Conservation (phyloP, 2,329 filamentous ascomycete genomes). For the Colletotrichum sp. region DNA sequence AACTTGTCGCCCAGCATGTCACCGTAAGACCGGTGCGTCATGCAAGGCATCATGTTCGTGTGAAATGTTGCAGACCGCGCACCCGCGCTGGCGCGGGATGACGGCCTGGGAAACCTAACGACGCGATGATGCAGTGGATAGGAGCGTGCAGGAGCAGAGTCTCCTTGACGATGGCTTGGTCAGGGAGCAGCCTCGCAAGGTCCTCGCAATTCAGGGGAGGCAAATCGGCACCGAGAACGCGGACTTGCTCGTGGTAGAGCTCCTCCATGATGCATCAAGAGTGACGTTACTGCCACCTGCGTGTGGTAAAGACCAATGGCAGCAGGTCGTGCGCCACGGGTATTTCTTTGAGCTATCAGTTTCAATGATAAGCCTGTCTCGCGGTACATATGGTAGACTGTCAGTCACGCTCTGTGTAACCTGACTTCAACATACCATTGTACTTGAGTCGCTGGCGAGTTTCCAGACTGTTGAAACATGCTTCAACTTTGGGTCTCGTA, state of each 20-base stretch:
- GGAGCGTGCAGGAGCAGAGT: constrained; percentile 90
- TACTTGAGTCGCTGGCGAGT: background rate
- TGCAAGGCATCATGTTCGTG: too few species aligned
- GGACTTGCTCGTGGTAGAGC: constrained; percentile 81
- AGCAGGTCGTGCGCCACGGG: background rate
- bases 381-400: background rate
- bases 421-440: background rate
- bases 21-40: too few species aligned
- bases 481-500: background rate
- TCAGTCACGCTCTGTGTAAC: background rate
- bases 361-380: background rate
- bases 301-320: background rate
- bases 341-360: background rate
- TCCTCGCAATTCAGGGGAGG: constrained; percentile 79
- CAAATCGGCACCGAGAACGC: constrained; percentile 74
- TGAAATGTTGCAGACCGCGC: too few species aligned
- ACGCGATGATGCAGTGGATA: constrained; percentile 94
- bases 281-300: background rate
- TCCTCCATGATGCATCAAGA: constrained; percentile 68
- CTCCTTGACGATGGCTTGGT: constrained; percentile 87
- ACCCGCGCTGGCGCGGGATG: too few species aligned
- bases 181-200: constrained; percentile 78
- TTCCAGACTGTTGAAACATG: background rate
- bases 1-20: too few species aligned
- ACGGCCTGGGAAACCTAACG: constrained; percentile 83